Conservation (phyloP, 345 rosid species). For the Aegle marmelos region DNA sequence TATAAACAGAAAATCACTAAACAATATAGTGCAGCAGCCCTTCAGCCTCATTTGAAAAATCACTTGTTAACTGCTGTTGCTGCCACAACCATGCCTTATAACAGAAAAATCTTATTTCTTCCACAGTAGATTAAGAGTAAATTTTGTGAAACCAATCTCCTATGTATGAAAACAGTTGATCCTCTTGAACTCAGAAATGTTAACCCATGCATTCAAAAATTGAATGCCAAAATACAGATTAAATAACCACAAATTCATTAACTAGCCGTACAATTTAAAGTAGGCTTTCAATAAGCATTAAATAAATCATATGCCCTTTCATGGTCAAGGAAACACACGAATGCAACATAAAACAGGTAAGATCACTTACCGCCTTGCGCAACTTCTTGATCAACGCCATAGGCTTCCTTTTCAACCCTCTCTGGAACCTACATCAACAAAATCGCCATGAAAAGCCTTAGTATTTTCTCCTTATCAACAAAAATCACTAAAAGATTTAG, state of each 20-base stretch:
- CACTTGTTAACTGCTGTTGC: neutral
- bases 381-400: constrained; percentile 67
- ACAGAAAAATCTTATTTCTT: neutral
- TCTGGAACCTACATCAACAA: constrained; percentile 45
- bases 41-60: neutral
- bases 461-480: neutral
- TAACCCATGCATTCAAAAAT: neutral
- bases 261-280: neutral
- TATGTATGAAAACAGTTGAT: neutral
- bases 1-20: neutral
- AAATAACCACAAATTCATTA: neutral
- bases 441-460: neutral
- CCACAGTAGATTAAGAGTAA: no score
- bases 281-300: neutral
- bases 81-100: neutral
- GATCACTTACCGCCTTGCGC: constrained; percentile 48
- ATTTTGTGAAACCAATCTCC: neutral
- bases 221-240: neutral
- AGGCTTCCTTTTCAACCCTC: constrained; percentile 65
- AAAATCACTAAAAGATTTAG: neutral
- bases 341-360: neutral
- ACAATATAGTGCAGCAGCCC: neutral
- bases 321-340: neutral
- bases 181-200: neutral
- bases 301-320: neutral